Conservation (phyloP, 176 grass and related monocot genomes). For the Zoysia pacifica region DNA sequence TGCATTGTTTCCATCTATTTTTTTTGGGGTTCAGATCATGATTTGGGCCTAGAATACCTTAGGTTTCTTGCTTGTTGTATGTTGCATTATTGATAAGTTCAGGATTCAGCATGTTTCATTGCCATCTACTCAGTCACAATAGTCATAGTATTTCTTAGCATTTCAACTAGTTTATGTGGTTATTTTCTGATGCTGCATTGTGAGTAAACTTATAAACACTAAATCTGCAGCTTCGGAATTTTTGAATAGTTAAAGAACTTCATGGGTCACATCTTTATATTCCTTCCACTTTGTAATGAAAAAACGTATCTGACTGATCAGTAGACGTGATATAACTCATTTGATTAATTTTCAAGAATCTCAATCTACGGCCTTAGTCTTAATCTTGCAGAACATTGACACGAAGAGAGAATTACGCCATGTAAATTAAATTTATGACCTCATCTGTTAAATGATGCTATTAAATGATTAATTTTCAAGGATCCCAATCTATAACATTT, state of each 20-base stretch:
- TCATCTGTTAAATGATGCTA: not conserved
- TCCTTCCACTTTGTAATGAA: not conserved
- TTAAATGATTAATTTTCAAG: not conserved
- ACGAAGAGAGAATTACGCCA: not conserved
- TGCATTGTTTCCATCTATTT: not conserved
- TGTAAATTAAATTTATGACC: not conserved
- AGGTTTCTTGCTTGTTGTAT: not conserved
- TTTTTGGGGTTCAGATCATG: not conserved
- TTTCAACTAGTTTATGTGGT: not conserved
- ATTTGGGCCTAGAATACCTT: not conserved
- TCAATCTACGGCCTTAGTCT: conserved; percentile 14
- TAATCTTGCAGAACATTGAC: not conserved
- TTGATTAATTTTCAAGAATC: conserved; percentile 13
- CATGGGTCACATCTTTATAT: conserved; percentile 3
- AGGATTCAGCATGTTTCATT: not conserved
- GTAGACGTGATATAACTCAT: conserved; percentile 1
- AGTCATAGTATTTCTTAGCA: not conserved
- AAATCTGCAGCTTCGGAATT: not conserved
- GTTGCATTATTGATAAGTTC: conserved; percentile 1
- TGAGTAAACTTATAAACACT: not conserved
- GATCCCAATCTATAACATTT: not conserved
- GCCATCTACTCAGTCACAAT: not conserved
- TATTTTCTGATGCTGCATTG: conserved; percentile 1
- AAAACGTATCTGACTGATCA: conserved; percentile 6
- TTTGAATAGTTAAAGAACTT: conserved; percentile 1